Percentiles rank a stretch among this genome's conserved stretches.
Conservation (phyloP, 2,329 filamentous ascomycete species). For the Alternaria consortialis region DNA sequence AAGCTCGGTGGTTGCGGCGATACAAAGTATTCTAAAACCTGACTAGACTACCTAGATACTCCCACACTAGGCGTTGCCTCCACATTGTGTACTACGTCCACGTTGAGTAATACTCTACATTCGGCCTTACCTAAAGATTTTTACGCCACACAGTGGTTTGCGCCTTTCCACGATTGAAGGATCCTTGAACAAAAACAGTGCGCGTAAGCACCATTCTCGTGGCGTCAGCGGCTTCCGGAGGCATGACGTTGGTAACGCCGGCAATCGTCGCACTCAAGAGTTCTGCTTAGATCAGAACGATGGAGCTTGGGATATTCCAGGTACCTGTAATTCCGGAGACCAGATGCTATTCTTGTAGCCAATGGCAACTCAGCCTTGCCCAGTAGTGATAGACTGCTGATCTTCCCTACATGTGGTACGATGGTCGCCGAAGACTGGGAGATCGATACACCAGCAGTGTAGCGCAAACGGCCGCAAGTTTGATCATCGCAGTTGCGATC, state of each 20-base stretch:
- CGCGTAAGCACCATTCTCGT: not conserved
- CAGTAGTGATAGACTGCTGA: not conserved
- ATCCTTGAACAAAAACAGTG: not conserved
- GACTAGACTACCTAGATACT: not conserved
- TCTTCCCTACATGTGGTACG: too few species aligned
- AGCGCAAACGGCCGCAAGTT: not conserved
- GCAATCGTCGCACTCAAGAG: not conserved
- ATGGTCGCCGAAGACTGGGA: not conserved
- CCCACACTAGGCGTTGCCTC: not conserved
- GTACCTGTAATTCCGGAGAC: too few species aligned
- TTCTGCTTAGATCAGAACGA: not conserved
- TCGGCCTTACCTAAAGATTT: not conserved
- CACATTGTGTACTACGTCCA: not conserved
- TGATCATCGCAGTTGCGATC: not conserved
- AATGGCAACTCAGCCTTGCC: not conserved
- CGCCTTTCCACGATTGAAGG: not conserved
- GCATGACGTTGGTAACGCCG: not conserved
- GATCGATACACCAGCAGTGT: not conserved
- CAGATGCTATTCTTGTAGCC: not conserved
- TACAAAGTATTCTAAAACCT: not conserved
- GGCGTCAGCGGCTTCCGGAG: not conserved
- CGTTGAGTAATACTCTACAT: not conserved
- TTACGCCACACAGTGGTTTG: not conserved
- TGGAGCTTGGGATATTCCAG: too few species aligned
- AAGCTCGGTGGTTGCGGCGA: not conserved